A percentile compares a stretch with the other conserved stretches of the same genome.
These are phyloP conservation scores for Dissoconium aciculare DNA, from an alignment of 2,329 filamentous ascomycete species.

Conservation along the genomic window DNA sequence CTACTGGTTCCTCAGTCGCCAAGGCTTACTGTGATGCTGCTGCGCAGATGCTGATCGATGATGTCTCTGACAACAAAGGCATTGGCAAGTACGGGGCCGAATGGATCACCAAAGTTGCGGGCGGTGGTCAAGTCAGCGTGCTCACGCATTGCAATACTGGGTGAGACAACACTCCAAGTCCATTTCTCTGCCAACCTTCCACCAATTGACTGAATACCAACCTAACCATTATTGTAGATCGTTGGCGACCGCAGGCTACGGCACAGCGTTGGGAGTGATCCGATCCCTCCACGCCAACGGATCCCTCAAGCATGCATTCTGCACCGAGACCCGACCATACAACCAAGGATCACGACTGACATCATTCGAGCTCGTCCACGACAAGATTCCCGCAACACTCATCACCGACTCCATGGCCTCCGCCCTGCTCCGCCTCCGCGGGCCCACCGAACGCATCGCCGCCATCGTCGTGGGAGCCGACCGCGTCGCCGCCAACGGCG, in stretches of 20 bases:
- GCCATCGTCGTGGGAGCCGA: slow-evolving; percentile 92
- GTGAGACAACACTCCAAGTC: slow-evolving; percentile 34
- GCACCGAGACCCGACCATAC: slow-evolving; percentile 92
- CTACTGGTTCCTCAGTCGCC: slow-evolving; percentile 42
- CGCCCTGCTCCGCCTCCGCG: slow-evolving; percentile 57
- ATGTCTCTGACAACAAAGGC: slow-evolving; percentile 70
- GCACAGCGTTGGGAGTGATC: slow-evolving; percentile 87
- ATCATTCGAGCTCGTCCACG: slow-evolving; percentile 90
- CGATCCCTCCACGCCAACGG: slow-evolving; percentile 57
- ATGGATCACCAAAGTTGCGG: slow-evolving; percentile 57
- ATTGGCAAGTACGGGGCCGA: slow-evolving; percentile 73
- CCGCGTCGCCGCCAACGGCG: slow-evolving; percentile 86
- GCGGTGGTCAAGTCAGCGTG: slow-evolving; percentile 52
- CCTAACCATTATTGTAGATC: slow-evolving; percentile 40
- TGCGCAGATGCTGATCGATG: slow-evolving; percentile 73
- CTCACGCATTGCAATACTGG: slow-evolving; percentile 97
- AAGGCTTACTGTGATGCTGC: slow-evolving; percentile 62
- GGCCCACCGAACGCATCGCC: slow-evolving; percentile 49
- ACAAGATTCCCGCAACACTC: slow-evolving; percentile 77
- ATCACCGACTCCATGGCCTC: slow-evolving; percentile 96
- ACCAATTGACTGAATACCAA: slow-evolving; percentile 1
- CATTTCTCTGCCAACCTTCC: slow-evolving; percentile 3
- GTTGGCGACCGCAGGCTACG: slow-evolving; percentile 92
- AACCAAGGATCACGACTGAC: slow-evolving; percentile 94
- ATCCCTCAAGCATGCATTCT: slow-evolving; percentile 70